Evolutionary conservation across 768 basidiomycete genomes (phyloP).

Genomic region (Lentinula guzmanii): DNA sequence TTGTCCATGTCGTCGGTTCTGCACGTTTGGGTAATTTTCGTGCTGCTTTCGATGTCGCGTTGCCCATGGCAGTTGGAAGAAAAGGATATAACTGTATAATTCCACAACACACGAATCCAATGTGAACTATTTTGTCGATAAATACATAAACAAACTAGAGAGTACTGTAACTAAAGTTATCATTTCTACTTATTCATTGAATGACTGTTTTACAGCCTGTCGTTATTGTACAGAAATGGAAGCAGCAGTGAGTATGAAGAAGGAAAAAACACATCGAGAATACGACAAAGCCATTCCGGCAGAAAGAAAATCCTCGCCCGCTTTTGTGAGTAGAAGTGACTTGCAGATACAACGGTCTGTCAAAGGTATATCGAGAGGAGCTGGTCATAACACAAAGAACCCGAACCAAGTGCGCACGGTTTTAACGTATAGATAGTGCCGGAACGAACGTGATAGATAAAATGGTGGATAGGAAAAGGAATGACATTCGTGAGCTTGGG

Average conservation of each 20-base stretch:
- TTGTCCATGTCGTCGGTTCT: conserved; percentile 40
- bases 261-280: conserved; percentile 9
- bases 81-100: not conserved
- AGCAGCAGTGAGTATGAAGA: conserved; percentile 21
- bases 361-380: conserved; percentile 29
- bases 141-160: not conserved
- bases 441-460: conserved; percentile 28
- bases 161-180: conserved; percentile 4
- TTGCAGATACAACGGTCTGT: conserved; percentile 27
- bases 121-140: conserved; percentile 4
- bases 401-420: conserved; percentile 29
- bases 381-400: conserved; percentile 17
- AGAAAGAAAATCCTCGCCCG: conserved; percentile 13
- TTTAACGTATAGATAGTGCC: conserved; percentile 21
- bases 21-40: conserved; percentile 47
- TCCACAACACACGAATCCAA: not conserved
- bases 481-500: conserved; percentile 35
- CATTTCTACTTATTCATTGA: conserved; percentile 6
- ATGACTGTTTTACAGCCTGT: conserved; percentile 16
- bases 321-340: conserved; percentile 15
- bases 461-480: conserved; percentile 24
- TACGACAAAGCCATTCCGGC: conserved; percentile 30
- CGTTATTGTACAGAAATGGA: conserved; percentile 40
- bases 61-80: conserved; percentile 36
- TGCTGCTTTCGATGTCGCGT: conserved; percentile 51